Base-by-base conservation (phyloP, 495 filamentous ascomycete genomes). In the Hypoxylon trugodes region DNA sequence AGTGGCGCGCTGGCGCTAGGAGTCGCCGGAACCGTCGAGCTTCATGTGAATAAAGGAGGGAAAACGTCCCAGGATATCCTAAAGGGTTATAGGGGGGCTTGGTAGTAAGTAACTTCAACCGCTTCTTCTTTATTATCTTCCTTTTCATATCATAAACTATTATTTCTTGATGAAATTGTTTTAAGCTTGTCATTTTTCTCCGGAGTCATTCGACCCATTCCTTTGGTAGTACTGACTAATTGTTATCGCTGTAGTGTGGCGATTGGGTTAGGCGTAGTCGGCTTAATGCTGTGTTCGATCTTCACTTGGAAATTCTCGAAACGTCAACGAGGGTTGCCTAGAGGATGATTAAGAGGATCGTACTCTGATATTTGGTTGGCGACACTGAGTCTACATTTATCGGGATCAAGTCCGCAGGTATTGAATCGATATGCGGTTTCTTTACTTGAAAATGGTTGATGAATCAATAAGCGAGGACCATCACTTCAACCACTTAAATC, bases 21-120 rank as follows among this genome's bases (percentile, higher is more conserved):
- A n/a, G 66, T 83, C 43, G 81, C 80, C 22, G 79, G 78, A 22
- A 79, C 78, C 5, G 69, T 80, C 33, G 80, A 81, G 54, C 49
- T 71, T 4, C 61, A 76, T 8, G 65, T 77, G 7, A 70, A 76
- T 50, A 58, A 69, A 16, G 69, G 68, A 0, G 74, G 76, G n/a
- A 58, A 52, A 33, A 66, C 66, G n/a, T 35, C 54, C 2, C 69
- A 71, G 33, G 72, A 78, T 33, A 61, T 76, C 16, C 58, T 81
- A 9, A 63, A 61, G 33, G 78, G 78, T 13, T 81, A 78, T 41
- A 68, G 76, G 45, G 72, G 73, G 41, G 76, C 74, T 52, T 69
- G 68, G 67, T 79, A 74, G 62, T 62, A 18, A 65, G 62, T 65
- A 46, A 43, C 12, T 13, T 48, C 28, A 6, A 24, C 2, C 26